These are phyloP conservation scores for Kalanchoe fedtschenkoi DNA, from an alignment of 164 flowering plant species.

Conservation along the genomic window DNA sequence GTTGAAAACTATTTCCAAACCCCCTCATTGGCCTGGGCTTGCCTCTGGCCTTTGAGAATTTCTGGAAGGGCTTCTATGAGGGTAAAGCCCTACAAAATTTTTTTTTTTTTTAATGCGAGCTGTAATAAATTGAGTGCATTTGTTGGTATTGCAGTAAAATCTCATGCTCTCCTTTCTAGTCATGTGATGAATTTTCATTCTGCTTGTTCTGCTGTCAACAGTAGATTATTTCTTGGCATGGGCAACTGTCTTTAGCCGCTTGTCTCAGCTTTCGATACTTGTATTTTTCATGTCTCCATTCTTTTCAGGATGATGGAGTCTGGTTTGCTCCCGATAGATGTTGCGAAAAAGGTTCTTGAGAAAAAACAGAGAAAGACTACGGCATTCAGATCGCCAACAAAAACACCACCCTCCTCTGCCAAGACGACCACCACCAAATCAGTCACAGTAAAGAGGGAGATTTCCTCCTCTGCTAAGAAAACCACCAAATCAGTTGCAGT, in stretches of 20 bases:
- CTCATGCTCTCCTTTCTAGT: no score
- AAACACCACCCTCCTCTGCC: conserved; percentile 24
- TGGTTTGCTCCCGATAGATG: conserved; percentile 56
- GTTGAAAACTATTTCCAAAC: no score
- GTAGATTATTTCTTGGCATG: background rate
- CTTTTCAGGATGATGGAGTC: conserved; percentile 83
- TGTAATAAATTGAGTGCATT: no score
- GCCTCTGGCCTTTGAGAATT: no score
- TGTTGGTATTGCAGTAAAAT: no score
- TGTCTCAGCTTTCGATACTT: background rate
- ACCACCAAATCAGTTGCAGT: conserved; percentile 25
- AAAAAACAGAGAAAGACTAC: conserved; percentile 47
- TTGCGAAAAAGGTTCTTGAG: conserved; percentile 53
- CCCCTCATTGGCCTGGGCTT: no score
- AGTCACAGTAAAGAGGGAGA: conserved; percentile 22
- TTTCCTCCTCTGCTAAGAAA: background rate
- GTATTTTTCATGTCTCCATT: background rate
- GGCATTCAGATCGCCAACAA: conserved; percentile 44
- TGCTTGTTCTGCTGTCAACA: background rate
- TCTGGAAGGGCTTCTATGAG: no score
- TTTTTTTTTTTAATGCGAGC: no score
- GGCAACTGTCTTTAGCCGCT: background rate
- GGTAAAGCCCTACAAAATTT: no score
- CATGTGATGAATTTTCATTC: background rate
- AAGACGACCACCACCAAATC: conserved; percentile 27